phyloP scores from a whole-genome alignment of 2,329 filamentous ascomycete species.

The Claviceps sp. region DNA sequence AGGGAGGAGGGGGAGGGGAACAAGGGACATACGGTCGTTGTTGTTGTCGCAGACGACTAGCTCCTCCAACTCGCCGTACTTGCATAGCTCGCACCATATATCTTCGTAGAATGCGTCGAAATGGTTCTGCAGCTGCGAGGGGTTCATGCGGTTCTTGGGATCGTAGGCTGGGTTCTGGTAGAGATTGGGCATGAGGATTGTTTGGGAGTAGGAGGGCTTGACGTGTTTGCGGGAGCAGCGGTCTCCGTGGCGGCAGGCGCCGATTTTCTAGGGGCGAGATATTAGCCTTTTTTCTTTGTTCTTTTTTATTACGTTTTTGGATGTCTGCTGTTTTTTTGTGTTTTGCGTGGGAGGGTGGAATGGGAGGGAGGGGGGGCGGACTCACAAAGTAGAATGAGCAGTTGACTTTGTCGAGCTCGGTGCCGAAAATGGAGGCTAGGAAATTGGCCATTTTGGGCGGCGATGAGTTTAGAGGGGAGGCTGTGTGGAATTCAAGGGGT shows the following conservation, averaged over 20 bases:
- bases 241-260: constrained; percentile 95
- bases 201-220: constrained; percentile 96
- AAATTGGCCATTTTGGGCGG: constrained; percentile 72
- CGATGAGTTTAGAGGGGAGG: neutral
- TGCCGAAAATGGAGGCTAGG: constrained; percentile 97
- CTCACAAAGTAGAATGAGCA: constrained; percentile 79
- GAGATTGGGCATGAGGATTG: constrained; percentile 92
- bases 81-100: constrained; percentile 99
- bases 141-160: constrained; percentile 92
- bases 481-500: neutral
- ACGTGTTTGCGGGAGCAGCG: constrained; percentile 97
- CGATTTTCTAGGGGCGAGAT: constrained; percentile 56
- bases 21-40: constrained; percentile 64
- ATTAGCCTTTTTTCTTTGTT: neutral
- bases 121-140: constrained; percentile 93
- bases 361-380: neutral
- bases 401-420: constrained; percentile 99
- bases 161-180: constrained; percentile 99
- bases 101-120: constrained; percentile 99
- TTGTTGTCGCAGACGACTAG: constrained; percentile 99
- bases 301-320: neutral
- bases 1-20: no score
- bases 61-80: constrained; percentile 95
- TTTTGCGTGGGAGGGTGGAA: neutral
- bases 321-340: neutral